These are phyloP conservation scores for Chytriomyces hyalinus DNA, from an alignment of 192 early-diverging fungal species.

Conservation along the genomic window DNA sequence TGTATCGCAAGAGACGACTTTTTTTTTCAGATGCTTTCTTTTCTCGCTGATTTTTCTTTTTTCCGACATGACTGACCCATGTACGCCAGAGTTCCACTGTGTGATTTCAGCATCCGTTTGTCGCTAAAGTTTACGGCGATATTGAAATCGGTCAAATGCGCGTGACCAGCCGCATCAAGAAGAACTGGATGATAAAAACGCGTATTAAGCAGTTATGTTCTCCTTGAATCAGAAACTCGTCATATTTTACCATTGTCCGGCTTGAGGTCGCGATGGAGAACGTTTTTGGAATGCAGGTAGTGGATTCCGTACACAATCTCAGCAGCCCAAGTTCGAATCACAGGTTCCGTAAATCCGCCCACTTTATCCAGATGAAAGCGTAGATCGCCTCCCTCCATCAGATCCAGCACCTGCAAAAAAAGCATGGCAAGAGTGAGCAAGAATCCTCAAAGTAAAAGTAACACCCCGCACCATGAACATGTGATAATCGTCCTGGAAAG, in stretches of 20 bases:
- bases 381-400: slow-evolving; percentile 66
- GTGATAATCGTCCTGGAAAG: slow-evolving; percentile 68
- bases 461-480: slow-evolving; percentile 55
- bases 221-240: slow-evolving; percentile 38
- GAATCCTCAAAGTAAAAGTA: not conserved
- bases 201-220: slow-evolving; percentile 63
- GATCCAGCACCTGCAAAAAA: slow-evolving; percentile 48
- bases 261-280: slow-evolving; percentile 58
- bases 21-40: slow-evolving; percentile 1
- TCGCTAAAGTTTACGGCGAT: slow-evolving; percentile 54
- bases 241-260: slow-evolving; percentile 36
- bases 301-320: slow-evolving; percentile 50
- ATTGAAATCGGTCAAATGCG: slow-evolving; percentile 62
- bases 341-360: slow-evolving; percentile 47
- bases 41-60: not conserved
- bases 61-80: slow-evolving; percentile 63
- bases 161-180: slow-evolving; percentile 55
- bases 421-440: not conserved
- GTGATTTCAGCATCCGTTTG: slow-evolving; percentile 63
- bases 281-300: slow-evolving; percentile 52
- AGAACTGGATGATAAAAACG: slow-evolving; percentile 48
- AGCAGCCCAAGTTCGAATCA: slow-evolving; percentile 48
- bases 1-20: not conserved
- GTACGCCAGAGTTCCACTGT: slow-evolving; percentile 89
- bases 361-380: slow-evolving; percentile 57